Evolutionary conservation across 768 basidiomycete species (phyloP), one percentile per base, ranked within the genome.

Genomic region (Gloeostereum incarnatum): DNA sequence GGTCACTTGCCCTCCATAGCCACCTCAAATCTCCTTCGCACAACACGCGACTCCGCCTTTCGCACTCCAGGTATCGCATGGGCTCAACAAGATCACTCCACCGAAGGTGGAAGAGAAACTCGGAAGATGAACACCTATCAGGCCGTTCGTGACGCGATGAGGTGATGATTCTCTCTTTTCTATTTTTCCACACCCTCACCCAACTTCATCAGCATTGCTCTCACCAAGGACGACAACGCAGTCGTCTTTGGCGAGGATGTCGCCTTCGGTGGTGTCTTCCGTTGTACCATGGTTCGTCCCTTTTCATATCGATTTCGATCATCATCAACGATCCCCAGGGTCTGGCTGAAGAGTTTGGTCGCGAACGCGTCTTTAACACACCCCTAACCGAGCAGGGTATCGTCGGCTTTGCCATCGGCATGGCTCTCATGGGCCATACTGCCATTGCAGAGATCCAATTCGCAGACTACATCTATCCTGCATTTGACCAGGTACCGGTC

Each of bases 41-140:
- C 58, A 13, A 82, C 81, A 3, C 73, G 86, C 33, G 84, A 90
- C 34, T 49, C 68, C 14, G 76, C 85, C 2, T 58, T 93, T 7
- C 78, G 76, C 31, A 81, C 86, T 0, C 78, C 81, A 2, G 86
- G 78, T 6, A 55, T 92, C 34, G 51, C 47, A n/a, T 92, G 85
- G 82, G 54, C 63, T 8, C 82, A 87, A 41, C 78, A 77, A 24
- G 75, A 73, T 36, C 54, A 58, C 14, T 57, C 61, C 13, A 67
- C 75, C 26, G 61, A 81, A 10, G 85, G 76, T 14, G 87, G 86
- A 11, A 73, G 86, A 36, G 85, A 90, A 59, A 93, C 89, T 16
- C 75, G 89, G 47, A 91, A 92, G 64, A 94, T 94, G 90, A 97
- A 97, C 54, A 65, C 82, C 47, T 96, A 91, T 58, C 92, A 96